phyloP scores from a whole-genome alignment of 2,329 filamentous ascomycete species.

The Penicillium sp. region DNA sequence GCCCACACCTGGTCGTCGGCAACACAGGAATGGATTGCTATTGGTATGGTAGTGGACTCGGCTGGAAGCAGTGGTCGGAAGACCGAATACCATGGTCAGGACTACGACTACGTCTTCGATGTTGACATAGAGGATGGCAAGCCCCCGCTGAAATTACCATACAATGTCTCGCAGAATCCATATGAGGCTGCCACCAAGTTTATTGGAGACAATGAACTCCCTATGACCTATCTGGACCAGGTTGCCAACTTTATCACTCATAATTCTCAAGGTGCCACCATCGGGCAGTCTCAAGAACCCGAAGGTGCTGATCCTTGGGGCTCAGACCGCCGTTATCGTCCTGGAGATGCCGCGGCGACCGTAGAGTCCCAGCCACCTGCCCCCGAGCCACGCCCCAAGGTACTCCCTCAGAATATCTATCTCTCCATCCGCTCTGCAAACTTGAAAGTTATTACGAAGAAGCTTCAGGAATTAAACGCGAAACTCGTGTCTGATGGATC shows the following conservation, averaged over 20 bases:
- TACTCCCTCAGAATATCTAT: slow-evolving; percentile 77
- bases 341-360: slow-evolving; percentile 59
- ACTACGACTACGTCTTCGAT: slow-evolving; percentile 96
- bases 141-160: slow-evolving; percentile 88
- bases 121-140: slow-evolving; percentile 95
- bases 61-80: slow-evolving; percentile 80
- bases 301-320: slow-evolving; percentile 70
- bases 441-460: slow-evolving; percentile 68
- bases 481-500: slow-evolving; percentile 67
- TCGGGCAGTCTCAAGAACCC: slow-evolving; percentile 62
- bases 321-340: slow-evolving; percentile 74
- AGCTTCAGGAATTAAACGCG: slow-evolving; percentile 70
- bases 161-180: slow-evolving; percentile 87
- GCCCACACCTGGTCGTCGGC: slow-evolving; percentile 82
- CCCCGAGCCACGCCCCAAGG: slow-evolving; percentile 53
- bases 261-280: slow-evolving; percentile 81
- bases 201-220: slow-evolving; percentile 82
- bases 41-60: slow-evolving; percentile 92
- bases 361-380: slow-evolving; percentile 25
- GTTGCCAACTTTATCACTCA: slow-evolving; percentile 89
- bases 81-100: slow-evolving; percentile 74
- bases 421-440: slow-evolving; percentile 75
- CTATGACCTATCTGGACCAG: slow-evolving; percentile 82
- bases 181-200: slow-evolving; percentile 92
- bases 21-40: slow-evolving; percentile 74